Conservation (phyloP, 2,329 filamentous ascomycete genomes). For the Alternaria sp. region DNA sequence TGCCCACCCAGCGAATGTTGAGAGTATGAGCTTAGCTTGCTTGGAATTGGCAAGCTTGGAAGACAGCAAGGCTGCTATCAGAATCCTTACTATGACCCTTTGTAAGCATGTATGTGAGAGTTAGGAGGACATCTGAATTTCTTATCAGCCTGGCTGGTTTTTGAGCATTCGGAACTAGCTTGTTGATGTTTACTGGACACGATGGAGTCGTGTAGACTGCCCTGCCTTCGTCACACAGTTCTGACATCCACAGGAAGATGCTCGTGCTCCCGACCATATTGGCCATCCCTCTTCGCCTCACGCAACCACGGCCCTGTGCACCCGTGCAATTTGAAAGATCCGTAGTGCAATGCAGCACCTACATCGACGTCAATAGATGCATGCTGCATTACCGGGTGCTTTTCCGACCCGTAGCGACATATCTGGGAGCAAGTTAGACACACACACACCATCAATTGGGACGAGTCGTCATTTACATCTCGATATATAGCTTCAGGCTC, state of each 20-base stretch:
- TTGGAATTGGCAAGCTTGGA: not conserved
- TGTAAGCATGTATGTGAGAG: not conserved
- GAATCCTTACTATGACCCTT: not conserved
- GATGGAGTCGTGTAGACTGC: not conserved
- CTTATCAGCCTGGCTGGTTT: not conserved
- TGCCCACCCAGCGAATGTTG: not conserved
- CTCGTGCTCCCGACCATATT: not conserved
- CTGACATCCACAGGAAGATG: not conserved
- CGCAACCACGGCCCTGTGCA: not conserved
- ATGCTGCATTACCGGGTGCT: constrained; percentile 26
- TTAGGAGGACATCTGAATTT: not conserved
- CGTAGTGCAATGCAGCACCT: not conserved
- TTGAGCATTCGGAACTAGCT: not conserved
- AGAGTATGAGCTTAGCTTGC: not conserved
- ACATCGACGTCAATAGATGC: not conserved
- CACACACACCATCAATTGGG: not conserved
- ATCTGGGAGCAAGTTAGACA: constrained; percentile 30
- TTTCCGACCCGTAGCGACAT: constrained; percentile 46
- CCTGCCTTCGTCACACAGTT: not conserved
- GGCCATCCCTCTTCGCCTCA: not conserved
- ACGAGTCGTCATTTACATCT: constrained; percentile 38
- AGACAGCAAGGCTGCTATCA: not conserved
- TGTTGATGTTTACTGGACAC: not conserved
- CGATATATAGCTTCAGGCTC: constrained; percentile 47
- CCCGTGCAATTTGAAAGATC: not conserved